Conservation (phyloP, 2,329 filamentous ascomycete genomes). For the Fusarium sp. region DNA sequence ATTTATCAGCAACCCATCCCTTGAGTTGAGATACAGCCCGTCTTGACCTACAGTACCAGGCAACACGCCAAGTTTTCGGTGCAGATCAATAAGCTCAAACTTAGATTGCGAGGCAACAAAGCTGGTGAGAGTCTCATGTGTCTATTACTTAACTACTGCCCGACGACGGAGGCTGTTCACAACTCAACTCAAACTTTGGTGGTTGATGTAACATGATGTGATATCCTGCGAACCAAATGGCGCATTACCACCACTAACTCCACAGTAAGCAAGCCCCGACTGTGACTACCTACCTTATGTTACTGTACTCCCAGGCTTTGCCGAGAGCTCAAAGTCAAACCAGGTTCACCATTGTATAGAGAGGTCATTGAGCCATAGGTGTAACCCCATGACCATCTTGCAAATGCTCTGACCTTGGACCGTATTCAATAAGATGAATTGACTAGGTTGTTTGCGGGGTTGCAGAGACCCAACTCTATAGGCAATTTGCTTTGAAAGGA, state of each 20-base stretch:
- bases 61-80: constrained; percentile 7
- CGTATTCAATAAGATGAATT: constrained; percentile 33
- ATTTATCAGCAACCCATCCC: constrained; percentile 22
- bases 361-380: constrained; percentile 14
- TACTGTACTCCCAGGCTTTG: not conserved
- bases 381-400: constrained; percentile 28
- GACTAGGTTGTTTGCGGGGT: constrained; percentile 39
- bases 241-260: constrained; percentile 27
- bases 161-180: constrained; percentile 8
- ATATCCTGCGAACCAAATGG: constrained; percentile 26
- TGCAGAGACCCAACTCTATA: constrained; percentile 23
- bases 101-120: constrained; percentile 10
- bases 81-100: constrained; percentile 26
- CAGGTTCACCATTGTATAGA: constrained; percentile 10
- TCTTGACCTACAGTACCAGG: constrained; percentile 17
- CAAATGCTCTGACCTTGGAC: constrained; percentile 24
- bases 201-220: constrained; percentile 34
- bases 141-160: constrained; percentile 6
- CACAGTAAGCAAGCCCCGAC: constrained; percentile 21
- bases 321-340: constrained; percentile 18
- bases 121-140: constrained; percentile 8
- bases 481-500: constrained; percentile 36
- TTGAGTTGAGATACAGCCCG: constrained; percentile 17
- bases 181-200: constrained; percentile 18
- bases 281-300: not conserved